Conservation (phyloP, 2,329 filamentous ascomycete genomes). For the Phaeosphaeriaceae sp. region DNA sequence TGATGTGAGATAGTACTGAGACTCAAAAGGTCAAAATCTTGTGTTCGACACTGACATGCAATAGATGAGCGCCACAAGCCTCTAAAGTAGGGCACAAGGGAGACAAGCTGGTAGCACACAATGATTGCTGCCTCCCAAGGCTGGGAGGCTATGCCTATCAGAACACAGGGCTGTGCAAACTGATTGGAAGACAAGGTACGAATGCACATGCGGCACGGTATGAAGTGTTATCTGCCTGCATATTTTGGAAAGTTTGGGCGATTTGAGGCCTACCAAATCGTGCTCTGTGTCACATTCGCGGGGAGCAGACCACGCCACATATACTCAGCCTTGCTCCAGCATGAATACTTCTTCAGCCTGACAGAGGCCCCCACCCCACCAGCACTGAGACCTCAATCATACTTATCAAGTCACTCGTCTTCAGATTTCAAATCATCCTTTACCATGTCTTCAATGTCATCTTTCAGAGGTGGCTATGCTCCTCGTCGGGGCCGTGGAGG, state of each 20-base stretch:
- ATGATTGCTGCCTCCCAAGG: background rate
- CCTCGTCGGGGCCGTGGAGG: slow-evolving; percentile 29
- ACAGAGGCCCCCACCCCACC: background rate
- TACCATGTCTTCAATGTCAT: slow-evolving; percentile 7
- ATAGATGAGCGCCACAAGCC: too few species aligned
- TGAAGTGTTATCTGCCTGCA: slow-evolving; percentile 21
- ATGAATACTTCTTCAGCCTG: slow-evolving; percentile 4
- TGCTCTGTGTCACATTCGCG: slow-evolving; percentile 25
- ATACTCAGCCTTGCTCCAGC: slow-evolving; percentile 31
- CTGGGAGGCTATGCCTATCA: background rate
- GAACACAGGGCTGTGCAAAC: slow-evolving; percentile 21
- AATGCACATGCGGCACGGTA: slow-evolving; percentile 18
- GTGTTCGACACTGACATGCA: background rate
- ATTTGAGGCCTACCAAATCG: slow-evolving; percentile 18
- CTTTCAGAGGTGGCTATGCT: slow-evolving; percentile 32
- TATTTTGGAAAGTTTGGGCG: slow-evolving; percentile 15
- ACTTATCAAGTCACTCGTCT: background rate
- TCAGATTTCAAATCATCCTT: background rate
- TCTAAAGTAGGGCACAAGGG: background rate
- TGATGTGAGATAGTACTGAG: background rate
- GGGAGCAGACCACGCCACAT: slow-evolving; percentile 26
- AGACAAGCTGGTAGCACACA: background rate
- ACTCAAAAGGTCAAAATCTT: background rate
- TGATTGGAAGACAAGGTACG: slow-evolving; percentile 30
- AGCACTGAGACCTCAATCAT: background rate